Percentiles rank a stretch among this genome's conserved stretches.
Evolutionary conservation across 768 basidiomycete genomes (phyloP).

Genomic region (Tulasnella sp.): DNA sequence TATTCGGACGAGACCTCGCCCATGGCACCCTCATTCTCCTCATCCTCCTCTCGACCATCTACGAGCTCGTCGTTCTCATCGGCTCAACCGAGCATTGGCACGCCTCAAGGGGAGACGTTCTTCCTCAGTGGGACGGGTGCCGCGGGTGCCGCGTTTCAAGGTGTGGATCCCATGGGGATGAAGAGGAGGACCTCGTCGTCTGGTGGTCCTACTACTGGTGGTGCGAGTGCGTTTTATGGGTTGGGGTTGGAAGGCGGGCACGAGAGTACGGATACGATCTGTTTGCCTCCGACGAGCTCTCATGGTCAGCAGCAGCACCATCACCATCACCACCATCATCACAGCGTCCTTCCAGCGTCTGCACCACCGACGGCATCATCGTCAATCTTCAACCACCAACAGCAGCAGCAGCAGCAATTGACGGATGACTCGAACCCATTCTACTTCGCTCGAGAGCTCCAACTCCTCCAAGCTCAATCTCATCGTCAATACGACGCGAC

Average conservation of each 20-base stretch:
- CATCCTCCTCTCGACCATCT: too few relatives aligned
- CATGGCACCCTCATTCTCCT: too few relatives aligned
- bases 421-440: conserved; percentile 12
- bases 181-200: not conserved
- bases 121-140: too few relatives aligned
- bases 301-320: not conserved
- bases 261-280: too few relatives aligned
- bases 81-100: too few relatives aligned
- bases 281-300: not conserved
- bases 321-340: not conserved
- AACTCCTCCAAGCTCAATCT: conserved; percentile 2
- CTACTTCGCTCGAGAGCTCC: conserved; percentile 4
- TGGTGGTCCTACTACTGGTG: not conserved
- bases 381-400: not conserved
- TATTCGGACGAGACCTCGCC: too few relatives aligned
- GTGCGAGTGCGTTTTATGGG: not conserved
- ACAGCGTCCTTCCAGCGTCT: not conserved
- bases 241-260: not conserved
- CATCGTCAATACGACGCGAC: not conserved
- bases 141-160: too few relatives aligned
- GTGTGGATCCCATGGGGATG: too few relatives aligned
- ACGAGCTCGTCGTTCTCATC: too few relatives aligned
- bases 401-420: not conserved
- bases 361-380: not conserved
- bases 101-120: too few relatives aligned